Conservation (phyloP, 1,284 basidiomycete genomes). For the Entoloma clypeatum region DNA sequence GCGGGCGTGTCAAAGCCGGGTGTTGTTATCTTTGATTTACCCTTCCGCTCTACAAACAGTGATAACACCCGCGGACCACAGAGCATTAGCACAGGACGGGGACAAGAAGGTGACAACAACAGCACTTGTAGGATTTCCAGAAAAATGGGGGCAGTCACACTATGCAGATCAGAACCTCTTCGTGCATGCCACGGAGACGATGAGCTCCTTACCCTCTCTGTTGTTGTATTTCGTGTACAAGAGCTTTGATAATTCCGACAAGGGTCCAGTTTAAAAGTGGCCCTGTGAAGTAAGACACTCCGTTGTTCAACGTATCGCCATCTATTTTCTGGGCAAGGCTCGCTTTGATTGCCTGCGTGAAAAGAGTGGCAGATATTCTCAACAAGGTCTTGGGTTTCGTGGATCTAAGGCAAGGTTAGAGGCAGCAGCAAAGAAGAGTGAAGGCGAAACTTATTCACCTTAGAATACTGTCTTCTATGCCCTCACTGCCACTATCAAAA, state of each 20-base stretch:
- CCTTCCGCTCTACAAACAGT: slow-evolving; percentile 43
- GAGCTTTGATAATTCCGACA: slow-evolving; percentile 61
- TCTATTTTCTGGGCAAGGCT: slow-evolving; percentile 54
- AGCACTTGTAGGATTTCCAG: slow-evolving; percentile 65
- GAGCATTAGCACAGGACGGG: slow-evolving; percentile 58
- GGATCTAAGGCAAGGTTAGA: slow-evolving; percentile 38
- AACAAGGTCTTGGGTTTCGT: slow-evolving; percentile 67
- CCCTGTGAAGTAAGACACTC: slow-evolving; percentile 71
- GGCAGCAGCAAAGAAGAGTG: background rate
- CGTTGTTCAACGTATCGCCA: slow-evolving; percentile 62
- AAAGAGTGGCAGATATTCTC: slow-evolving; percentile 61
- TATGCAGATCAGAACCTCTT: slow-evolving; percentile 17
- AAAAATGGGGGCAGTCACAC: slow-evolving; percentile 38
- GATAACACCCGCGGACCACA: slow-evolving; percentile 56
- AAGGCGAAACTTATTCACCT: slow-evolving; percentile 40
- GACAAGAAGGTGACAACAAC: slow-evolving; percentile 59
- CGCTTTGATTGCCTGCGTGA: slow-evolving; percentile 55
- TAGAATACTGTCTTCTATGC: slow-evolving; percentile 76
- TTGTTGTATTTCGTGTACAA: slow-evolving; percentile 57
- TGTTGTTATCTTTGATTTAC: slow-evolving; percentile 16
- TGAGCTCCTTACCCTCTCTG: slow-evolving; percentile 45
- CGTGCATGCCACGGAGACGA: slow-evolving; percentile 2
- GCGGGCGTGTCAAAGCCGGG: slow-evolving; percentile 37
- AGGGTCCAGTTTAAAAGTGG: slow-evolving; percentile 76
- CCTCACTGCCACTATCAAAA: slow-evolving; percentile 73